Evolutionary conservation across 768 basidiomycete genomes (phyloP), one percentile per base, ranked within the genome.

Genomic region (Russula sp.): DNA sequence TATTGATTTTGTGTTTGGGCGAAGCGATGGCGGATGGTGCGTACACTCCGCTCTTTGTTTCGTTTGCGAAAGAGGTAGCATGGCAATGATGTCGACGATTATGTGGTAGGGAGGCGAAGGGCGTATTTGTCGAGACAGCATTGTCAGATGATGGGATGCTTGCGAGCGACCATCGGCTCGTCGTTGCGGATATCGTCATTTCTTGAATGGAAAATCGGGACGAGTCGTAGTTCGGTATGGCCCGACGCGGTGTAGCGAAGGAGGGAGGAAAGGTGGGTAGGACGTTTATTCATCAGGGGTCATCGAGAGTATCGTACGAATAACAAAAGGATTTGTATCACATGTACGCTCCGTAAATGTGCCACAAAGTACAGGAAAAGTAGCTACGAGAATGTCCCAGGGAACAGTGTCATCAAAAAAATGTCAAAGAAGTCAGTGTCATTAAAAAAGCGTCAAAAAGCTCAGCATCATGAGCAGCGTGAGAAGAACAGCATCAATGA

Each of bases 1-100:
- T 55, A 83, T 84, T 61, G 82, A 83, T 65, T 83, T 83, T 65
- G 71, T 82, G 1, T 79, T 82, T 57, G 82, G 80, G n/a, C 79
- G 78, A 7, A 80, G 73, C 53, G 80, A 76, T 55, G 67, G 74
- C 5, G 74, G 74, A 57, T 80, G 82, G 78, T 81, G 70, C 68
- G 80, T 71, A 27, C 16, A 7, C 42, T 50, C 50, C 27, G 37
- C 18, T 9, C 63, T 37, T 10, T 22, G 20, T 47, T 7, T 42
- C 32, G 39, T 10, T 40, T 3, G 16, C 6, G n/a, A 40, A 27
- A 14, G 10, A 32, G 37, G 6, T 16, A 6, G n/a, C 4, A 22
- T 8, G 37, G 2, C 20, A 27, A 27, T 27, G 35, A 45, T 47
- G 32, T 20, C 57, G 20, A 42, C 39, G 34, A 6, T 42, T 10